Conservation (phyloP, 116 monocot genomes). For the Zostera marina region DNA sequence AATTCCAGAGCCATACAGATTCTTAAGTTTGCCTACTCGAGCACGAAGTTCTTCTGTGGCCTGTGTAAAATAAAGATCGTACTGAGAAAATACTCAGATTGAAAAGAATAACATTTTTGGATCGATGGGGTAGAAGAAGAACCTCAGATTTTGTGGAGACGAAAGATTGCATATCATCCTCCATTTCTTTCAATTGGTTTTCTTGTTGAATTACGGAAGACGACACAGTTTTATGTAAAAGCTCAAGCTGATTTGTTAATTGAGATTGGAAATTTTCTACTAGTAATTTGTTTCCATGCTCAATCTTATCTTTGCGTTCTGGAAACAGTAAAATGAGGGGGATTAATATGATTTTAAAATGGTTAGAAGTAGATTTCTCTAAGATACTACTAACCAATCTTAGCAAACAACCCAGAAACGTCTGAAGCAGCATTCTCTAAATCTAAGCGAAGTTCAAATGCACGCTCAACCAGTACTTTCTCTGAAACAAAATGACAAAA, state of each 20-base stretch:
- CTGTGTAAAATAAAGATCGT: slow-evolving; percentile 15
- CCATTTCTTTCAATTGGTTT: slow-evolving; percentile 66
- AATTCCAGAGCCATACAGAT: slow-evolving; percentile 60
- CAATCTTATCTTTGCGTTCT: slow-evolving; percentile 86
- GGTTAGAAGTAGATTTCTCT: slow-evolving; percentile 1
- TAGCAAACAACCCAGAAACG: slow-evolving; percentile 77
- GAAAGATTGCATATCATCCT: slow-evolving; percentile 77
- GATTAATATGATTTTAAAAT: background rate
- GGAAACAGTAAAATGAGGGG: slow-evolving; percentile 5
- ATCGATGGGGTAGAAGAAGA: background rate
- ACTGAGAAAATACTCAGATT: background rate
- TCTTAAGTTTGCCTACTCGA: slow-evolving; percentile 51
- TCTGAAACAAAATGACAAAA: slow-evolving; percentile 23
- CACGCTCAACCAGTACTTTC: slow-evolving; percentile 61
- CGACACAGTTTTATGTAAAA: slow-evolving; percentile 71
- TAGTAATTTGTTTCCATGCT: slow-evolving; percentile 52
- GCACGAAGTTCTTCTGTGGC: slow-evolving; percentile 54
- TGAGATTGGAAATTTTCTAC: slow-evolving; percentile 56
- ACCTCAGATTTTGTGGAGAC: slow-evolving; percentile 66
- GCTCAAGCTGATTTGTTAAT: slow-evolving; percentile 55
- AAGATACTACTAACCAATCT: slow-evolving; percentile 51
- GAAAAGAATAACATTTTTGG: background rate
- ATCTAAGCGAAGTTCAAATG: slow-evolving; percentile 65
- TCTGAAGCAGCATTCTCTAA: slow-evolving; percentile 78
- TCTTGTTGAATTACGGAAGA: slow-evolving; percentile 72